phyloP scores from a whole-genome alignment of 257 asterid species.

The Jaltomata sinuosa region DNA sequence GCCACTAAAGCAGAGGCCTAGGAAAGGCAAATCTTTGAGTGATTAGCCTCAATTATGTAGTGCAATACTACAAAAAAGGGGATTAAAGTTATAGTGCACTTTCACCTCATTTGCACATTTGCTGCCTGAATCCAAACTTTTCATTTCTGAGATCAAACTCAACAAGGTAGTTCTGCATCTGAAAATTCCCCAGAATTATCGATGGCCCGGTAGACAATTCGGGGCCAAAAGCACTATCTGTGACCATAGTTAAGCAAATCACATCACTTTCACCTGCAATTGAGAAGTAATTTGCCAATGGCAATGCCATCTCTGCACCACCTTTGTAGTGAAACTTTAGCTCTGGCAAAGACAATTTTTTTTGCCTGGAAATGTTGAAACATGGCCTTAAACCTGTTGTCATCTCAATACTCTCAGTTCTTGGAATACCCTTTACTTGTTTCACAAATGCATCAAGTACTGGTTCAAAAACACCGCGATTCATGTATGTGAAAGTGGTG shows the following conservation, averaged over 20 bases:
- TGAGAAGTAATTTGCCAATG: constrained; percentile 60
- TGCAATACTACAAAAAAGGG: background rate
- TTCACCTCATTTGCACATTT: constrained; percentile 34
- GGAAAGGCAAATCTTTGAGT: background rate
- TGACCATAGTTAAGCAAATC: constrained; percentile 49
- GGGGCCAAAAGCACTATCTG: constrained; percentile 36
- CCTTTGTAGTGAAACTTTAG: constrained; percentile 72
- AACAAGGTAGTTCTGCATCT: constrained; percentile 71
- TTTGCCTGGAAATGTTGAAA: constrained; percentile 45
- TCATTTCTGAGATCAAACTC: constrained; percentile 73
- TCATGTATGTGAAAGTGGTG: constrained; percentile 58
- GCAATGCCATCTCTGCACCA: constrained; percentile 59
- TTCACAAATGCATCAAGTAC: constrained; percentile 32
- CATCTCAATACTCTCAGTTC: constrained; percentile 41
- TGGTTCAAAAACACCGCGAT: constrained; percentile 19
- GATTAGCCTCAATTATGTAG: background rate
- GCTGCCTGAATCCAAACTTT: constrained; percentile 67
- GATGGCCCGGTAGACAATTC: constrained; percentile 49
- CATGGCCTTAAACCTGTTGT: constrained; percentile 64
- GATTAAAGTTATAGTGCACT: background rate
- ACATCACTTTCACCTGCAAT: constrained; percentile 22
- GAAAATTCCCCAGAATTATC: constrained; percentile 71
- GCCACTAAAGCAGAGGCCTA: background rate
- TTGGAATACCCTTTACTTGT: constrained; percentile 35
- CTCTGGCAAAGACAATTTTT: constrained; percentile 34